Percentiles rank a stretch among this genome's conserved stretches.
These are phyloP conservation scores for Aspergillus piperis DNA, from an alignment of 2,329 filamentous ascomycete species.

Conservation along the genomic window DNA sequence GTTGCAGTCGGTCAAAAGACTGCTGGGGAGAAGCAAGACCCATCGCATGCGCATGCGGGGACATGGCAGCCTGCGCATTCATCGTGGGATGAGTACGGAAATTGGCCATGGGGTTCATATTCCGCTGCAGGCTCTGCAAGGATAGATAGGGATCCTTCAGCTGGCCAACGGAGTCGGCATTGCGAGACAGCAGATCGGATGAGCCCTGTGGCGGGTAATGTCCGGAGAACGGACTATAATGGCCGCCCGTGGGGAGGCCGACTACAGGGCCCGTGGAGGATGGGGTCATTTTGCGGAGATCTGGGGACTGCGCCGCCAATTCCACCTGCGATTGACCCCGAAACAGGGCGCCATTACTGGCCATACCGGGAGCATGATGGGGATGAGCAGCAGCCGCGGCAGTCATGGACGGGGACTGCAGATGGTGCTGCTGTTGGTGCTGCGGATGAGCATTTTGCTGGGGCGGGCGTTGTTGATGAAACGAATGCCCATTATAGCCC, in stretches of 20 bases:
- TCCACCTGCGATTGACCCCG: slow-evolving; percentile 31
- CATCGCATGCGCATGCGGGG: slow-evolving; percentile 31
- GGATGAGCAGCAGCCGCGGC: slow-evolving; percentile 25
- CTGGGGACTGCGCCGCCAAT: slow-evolving; percentile 30
- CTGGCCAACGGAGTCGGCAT: slow-evolving; percentile 30
- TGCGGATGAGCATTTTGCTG: slow-evolving; percentile 28
- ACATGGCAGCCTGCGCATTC: slow-evolving; percentile 30
- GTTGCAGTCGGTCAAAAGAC: slow-evolving; percentile 32
- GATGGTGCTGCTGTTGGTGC: slow-evolving; percentile 24
- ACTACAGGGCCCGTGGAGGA: slow-evolving; percentile 32
- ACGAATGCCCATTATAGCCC: slow-evolving; percentile 37
- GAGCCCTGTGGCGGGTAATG: slow-evolving; percentile 33
- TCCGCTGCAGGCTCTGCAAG: slow-evolving; percentile 33
- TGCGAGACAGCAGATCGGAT: slow-evolving; percentile 31
- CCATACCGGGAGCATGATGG: slow-evolving; percentile 30
- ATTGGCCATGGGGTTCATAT: slow-evolving; percentile 35
- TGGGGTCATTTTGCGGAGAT: slow-evolving; percentile 38
- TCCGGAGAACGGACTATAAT: slow-evolving; percentile 30
- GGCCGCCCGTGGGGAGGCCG: slow-evolving; percentile 31
- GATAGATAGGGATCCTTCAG: slow-evolving; percentile 27
- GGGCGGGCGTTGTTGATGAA: slow-evolving; percentile 28
- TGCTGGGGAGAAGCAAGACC: slow-evolving; percentile 36
- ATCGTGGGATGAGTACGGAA: slow-evolving; percentile 31
- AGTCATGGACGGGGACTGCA: slow-evolving; percentile 34
- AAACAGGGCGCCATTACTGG: slow-evolving; percentile 30